These are phyloP conservation scores for Xylaria intraflava DNA, from an alignment of 495 filamentous ascomycete genomes.

Conservation along the genomic window DNA sequence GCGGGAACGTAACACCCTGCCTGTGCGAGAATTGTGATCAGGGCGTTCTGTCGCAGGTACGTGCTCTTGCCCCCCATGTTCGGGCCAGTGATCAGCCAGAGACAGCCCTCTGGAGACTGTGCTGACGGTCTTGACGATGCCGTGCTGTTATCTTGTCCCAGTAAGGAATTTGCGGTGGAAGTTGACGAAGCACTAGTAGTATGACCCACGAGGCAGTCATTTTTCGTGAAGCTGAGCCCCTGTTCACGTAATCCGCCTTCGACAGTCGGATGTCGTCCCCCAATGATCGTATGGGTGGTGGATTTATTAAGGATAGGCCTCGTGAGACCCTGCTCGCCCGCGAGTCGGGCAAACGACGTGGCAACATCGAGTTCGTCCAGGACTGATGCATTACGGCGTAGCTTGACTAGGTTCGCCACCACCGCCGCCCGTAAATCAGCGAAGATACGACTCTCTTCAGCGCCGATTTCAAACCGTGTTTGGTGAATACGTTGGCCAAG, in stretches of 20 bases:
- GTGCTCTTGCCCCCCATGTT: conserved; percentile 99
- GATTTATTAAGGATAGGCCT: conserved; percentile 63
- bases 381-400: conserved; percentile 80
- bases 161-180: background rate
- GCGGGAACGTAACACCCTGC: conserved; percentile 89
- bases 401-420: conserved; percentile 66
- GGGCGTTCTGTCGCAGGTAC: conserved; percentile 86
- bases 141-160: background rate
- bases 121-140: background rate
- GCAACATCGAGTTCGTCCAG: conserved; percentile 89
- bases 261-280: conserved; percentile 84
- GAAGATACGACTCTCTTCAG: conserved; percentile 74
- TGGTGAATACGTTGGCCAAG: conserved; percentile 71
- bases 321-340: conserved; percentile 61
- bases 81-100: conserved; percentile 93
- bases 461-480: conserved; percentile 63
- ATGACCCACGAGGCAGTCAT: conserved; percentile 71
- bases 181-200: background rate
- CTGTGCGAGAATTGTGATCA: conserved; percentile 90
- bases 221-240: conserved; percentile 76
- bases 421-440: conserved; percentile 63
- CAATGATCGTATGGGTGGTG: conserved; percentile 51
- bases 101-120: conserved; percentile 46
- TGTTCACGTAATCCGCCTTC: conserved; percentile 71
- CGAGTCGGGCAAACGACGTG: conserved; percentile 73